Evolutionary conservation across 2,329 filamentous ascomycete genomes (phyloP).

Genomic region (Tympanopsis confertula): DNA sequence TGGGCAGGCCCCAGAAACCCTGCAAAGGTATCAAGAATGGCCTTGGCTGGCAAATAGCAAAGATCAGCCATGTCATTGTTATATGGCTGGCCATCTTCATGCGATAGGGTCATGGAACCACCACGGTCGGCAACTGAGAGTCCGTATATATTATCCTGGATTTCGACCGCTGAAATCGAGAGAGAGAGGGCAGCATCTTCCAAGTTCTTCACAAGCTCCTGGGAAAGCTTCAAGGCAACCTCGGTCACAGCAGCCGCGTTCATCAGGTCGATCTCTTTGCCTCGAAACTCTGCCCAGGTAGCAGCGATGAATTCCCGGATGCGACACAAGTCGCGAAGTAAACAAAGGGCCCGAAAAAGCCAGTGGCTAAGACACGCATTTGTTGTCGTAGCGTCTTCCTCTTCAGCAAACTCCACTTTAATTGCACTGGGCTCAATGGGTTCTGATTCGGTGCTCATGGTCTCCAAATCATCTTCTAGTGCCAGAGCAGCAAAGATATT

Average conservation of each 20-base stretch:
- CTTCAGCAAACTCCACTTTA: conserved; percentile 10
- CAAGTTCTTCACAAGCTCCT: conserved; percentile 9
- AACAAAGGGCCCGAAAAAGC: conserved; percentile 14
- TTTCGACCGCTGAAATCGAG: conserved; percentile 1
- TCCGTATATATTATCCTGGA: conserved; percentile 2
- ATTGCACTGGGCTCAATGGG: conserved; percentile 5
- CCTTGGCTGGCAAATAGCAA: conserved; percentile 11
- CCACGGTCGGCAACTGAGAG: background rate
- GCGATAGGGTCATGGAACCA: conserved; percentile 5
- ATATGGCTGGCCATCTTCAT: conserved; percentile 12
- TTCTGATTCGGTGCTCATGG: conserved; percentile 3
- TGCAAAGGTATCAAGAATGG: conserved; percentile 8
- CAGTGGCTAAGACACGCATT: conserved; percentile 6
- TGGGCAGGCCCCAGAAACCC: conserved; percentile 11
- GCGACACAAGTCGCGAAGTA: conserved; percentile 16
- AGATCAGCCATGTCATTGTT: conserved; percentile 13
- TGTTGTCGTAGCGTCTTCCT: conserved; percentile 7
- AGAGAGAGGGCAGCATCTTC: conserved; percentile 7
- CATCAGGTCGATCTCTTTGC: conserved; percentile 15
- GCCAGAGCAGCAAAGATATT: conserved; percentile 15
- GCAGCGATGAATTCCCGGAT: conserved; percentile 13
- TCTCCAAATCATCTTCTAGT: conserved; percentile 10
- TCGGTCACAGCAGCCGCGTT: conserved; percentile 18
- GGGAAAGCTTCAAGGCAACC: conserved; percentile 12
- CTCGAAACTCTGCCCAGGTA: conserved; percentile 16